Conservation (phyloP, 2,329 filamentous ascomycete genomes). For the Trichoderma atroviride region DNA sequence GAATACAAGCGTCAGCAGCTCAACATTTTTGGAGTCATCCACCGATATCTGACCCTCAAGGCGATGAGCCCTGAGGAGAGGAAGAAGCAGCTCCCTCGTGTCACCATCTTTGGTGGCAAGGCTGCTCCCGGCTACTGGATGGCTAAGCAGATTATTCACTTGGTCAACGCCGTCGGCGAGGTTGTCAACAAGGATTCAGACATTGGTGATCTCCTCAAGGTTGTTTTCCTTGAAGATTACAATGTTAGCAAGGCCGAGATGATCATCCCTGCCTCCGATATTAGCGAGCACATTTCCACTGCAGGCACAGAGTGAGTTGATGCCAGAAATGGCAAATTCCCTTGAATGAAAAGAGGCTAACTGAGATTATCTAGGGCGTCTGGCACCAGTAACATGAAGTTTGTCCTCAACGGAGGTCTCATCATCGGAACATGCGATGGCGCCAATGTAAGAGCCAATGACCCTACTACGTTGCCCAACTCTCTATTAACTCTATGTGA, state of each 20-base stretch:
- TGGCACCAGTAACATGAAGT: constrained; percentile 99
- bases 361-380: constrained; percentile 51
- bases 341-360: constrained; percentile 25
- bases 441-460: constrained; percentile 73
- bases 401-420: constrained; percentile 93
- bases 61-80: constrained; percentile 78
- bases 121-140: constrained; percentile 99
- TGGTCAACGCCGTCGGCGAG: constrained; percentile 87
- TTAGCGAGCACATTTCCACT: constrained; percentile 98
- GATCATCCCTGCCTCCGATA: constrained; percentile 89
- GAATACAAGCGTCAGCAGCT: constrained; percentile 99
- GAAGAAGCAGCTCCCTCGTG: constrained; percentile 83
- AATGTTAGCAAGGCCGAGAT: constrained; percentile 99
- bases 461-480: neutral
- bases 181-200: constrained; percentile 93
- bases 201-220: constrained; percentile 91
- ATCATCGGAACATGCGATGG: constrained; percentile 98
- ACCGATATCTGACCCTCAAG: constrained; percentile 90
- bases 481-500: constrained; percentile 6
- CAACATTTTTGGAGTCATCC: constrained; percentile 98
- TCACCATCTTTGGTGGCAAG: constrained; percentile 97
- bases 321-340: neutral
- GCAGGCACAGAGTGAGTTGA: constrained; percentile 79
- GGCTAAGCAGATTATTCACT: constrained; percentile 98
- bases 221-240: constrained; percentile 97